These are phyloP conservation scores for Potentilla sterilis DNA, from an alignment of 306 rosid species.

Conservation along the genomic window DNA sequence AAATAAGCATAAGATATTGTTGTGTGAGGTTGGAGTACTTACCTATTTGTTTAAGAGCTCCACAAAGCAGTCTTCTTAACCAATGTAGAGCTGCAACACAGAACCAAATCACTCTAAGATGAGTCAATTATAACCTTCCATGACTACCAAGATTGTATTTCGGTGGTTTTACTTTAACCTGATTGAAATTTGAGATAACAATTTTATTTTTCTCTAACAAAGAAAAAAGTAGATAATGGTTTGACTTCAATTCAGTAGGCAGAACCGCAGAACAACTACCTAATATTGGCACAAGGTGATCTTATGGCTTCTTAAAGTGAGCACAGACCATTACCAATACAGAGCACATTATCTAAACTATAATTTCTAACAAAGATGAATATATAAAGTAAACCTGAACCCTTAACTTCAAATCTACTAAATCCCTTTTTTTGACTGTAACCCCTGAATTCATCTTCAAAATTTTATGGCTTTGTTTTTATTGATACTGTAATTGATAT, in stretches of 20 bases:
- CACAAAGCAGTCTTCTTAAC: slow-evolving; percentile 1
- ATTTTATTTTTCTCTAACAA: background rate
- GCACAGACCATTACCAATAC: background rate
- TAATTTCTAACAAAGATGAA: background rate
- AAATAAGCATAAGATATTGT: background rate
- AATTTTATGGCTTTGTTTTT: no score
- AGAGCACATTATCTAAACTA: background rate
- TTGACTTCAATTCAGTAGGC: background rate
- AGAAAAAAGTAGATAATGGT: background rate
- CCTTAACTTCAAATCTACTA: background rate
- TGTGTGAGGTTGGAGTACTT: background rate
- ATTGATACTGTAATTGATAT: background rate
- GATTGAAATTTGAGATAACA: background rate
- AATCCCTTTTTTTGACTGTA: background rate
- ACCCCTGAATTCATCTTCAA: background rate
- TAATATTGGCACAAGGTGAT: background rate
- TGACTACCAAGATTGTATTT: slow-evolving; percentile 1
- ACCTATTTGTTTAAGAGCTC: slow-evolving; percentile 18
- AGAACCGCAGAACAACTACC: background rate
- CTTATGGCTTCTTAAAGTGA: background rate
- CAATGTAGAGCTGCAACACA: slow-evolving; percentile 4
- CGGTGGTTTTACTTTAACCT: background rate
- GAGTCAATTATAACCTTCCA: background rate
- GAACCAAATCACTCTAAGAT: background rate
- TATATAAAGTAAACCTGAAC: background rate